Conservation (phyloP, 2,329 filamentous ascomycete genomes). For the Colletotrichum viniferum region DNA sequence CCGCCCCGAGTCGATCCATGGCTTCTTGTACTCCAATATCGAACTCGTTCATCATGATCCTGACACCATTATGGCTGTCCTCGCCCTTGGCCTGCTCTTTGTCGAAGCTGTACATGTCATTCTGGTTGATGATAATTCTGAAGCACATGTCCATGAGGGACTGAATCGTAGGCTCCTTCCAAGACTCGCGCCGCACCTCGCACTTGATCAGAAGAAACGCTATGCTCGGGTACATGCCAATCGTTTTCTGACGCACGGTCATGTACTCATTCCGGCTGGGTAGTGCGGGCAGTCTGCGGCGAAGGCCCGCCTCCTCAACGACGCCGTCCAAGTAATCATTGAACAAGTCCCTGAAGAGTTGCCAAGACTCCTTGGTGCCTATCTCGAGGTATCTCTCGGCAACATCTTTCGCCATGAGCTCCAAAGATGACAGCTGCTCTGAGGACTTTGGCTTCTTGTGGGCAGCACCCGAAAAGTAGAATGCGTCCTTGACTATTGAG, state of each 20-base stretch:
- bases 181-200: not conserved
- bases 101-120: not conserved
- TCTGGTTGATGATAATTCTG: not conserved
- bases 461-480: not conserved
- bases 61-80: not conserved
- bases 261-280: not conserved
- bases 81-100: not conserved
- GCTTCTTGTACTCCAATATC: not conserved
- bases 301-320: not conserved
- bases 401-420: not conserved
- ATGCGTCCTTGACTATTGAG: not conserved
- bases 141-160: not conserved
- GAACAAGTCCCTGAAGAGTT: not conserved
- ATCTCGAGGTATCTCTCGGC: accelerated
- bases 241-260: not conserved
- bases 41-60: not conserved
- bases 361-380: not conserved
- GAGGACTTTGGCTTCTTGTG: not conserved
- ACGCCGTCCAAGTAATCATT: not conserved
- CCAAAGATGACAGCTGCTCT: not conserved
- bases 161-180: not conserved
- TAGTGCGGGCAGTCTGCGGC: not conserved
- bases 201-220: not conserved
- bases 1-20: not conserved
- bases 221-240: not conserved